Conservation (phyloP, 495 filamentous ascomycete species). For the Penicillium bovifimosum region DNA sequence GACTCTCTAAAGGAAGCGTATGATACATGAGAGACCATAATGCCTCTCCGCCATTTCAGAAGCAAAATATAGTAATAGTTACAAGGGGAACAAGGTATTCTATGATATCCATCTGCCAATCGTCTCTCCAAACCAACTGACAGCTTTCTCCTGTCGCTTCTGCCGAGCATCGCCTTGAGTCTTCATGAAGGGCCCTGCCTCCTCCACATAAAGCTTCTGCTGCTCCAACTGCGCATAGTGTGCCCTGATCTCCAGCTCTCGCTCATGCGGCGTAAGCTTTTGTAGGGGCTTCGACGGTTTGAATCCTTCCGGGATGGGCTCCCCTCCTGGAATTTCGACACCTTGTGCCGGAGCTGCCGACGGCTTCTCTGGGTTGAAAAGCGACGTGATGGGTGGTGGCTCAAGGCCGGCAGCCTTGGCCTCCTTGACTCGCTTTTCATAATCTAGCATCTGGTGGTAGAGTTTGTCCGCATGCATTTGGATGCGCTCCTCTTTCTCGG, state of each 20-base stretch:
- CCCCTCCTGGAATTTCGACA: conserved; percentile 34
- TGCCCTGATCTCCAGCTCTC: conserved; percentile 60
- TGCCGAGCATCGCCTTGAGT: conserved; percentile 52
- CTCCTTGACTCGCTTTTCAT: conserved; percentile 62
- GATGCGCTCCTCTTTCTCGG: conserved; percentile 75
- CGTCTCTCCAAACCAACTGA: conserved; percentile 48
- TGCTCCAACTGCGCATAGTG: conserved; percentile 56
- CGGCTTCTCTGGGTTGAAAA: conserved; percentile 35
- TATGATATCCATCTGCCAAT: conserved; percentile 43
- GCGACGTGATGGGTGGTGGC: conserved; percentile 34
- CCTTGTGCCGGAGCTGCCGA: conserved; percentile 3
- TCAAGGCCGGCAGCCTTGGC: conserved; percentile 57
- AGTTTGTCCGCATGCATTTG: conserved; percentile 92
- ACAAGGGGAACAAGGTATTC: not conserved
- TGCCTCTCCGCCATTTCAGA: conserved; percentile 3
- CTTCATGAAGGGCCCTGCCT: conserved; percentile 50
- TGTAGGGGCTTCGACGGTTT: conserved; percentile 51
- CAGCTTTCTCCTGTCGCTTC: conserved; percentile 55
- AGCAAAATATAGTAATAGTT: conserved; percentile 4
- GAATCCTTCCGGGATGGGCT: conserved; percentile 30
- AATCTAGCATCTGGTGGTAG: conserved; percentile 77
- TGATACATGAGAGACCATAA: not conserved
- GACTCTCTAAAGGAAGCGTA: no score
- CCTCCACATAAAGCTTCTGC: conserved; percentile 47
- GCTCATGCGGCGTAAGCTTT: conserved; percentile 55